phyloP scores from a whole-genome alignment of 495 filamentous ascomycete genomes.

The Penicillium longicatenatum region DNA sequence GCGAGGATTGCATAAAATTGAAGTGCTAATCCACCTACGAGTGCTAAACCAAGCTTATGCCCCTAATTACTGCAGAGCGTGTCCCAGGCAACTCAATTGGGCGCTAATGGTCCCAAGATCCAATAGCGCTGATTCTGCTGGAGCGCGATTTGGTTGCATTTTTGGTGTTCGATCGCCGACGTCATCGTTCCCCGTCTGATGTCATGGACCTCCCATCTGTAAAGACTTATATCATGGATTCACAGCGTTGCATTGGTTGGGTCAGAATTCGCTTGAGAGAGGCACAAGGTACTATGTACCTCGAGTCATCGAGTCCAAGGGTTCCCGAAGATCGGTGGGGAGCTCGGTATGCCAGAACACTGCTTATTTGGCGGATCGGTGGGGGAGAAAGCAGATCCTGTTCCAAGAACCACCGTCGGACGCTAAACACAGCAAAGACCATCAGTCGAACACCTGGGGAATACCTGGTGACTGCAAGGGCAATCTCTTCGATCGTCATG shows the following conservation, averaged over 20 bases:
- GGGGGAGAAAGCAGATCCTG: slow-evolving; percentile 14
- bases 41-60: background rate
- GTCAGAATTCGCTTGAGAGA: background rate
- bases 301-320: slow-evolving; percentile 6
- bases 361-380: slow-evolving; percentile 26
- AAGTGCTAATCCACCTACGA: background rate
- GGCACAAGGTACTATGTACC: background rate
- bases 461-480: background rate
- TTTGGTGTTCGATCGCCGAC: slow-evolving; percentile 27
- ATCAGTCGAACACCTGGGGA: background rate
- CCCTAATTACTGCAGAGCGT: background rate
- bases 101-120: background rate
- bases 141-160: background rate
- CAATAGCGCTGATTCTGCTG: slow-evolving; percentile 15
- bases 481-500: background rate
- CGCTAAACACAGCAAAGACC: slow-evolving; percentile 2
- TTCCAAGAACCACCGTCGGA: background rate
- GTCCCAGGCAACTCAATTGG: slow-evolving; percentile 12
- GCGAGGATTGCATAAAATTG: background rate
- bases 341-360: slow-evolving; percentile 15
- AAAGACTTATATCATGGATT: slow-evolving; percentile 21
- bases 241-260: slow-evolving; percentile 15
- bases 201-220: slow-evolving; percentile 23
- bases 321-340: slow-evolving; percentile 18
- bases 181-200: slow-evolving; percentile 28